These are phyloP conservation scores for Rhododendron ferrugineum DNA, from an alignment of 148 eudicot species.

Conservation along the genomic window DNA sequence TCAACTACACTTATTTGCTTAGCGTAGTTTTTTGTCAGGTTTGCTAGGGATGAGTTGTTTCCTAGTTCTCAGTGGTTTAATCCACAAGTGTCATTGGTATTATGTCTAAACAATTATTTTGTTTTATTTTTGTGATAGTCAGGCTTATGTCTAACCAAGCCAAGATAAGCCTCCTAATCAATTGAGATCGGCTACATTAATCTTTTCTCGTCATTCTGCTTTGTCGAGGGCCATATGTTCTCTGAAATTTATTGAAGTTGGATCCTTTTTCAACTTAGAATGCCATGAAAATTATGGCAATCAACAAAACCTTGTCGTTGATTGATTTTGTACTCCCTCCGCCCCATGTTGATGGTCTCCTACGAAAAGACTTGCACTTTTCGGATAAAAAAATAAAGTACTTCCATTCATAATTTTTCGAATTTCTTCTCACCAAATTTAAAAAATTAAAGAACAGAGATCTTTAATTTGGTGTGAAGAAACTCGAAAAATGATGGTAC, in stretches of 20 bases:
- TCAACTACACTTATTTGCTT: not conserved
- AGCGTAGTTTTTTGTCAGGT: not conserved
- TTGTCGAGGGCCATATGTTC: not conserved
- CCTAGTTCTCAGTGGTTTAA: not conserved
- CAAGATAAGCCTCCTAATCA: not conserved
- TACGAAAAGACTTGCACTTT: not conserved
- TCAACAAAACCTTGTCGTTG: not conserved
- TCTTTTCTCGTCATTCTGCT: not conserved
- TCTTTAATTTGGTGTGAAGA: too few species aligned
- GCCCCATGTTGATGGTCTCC: not conserved
- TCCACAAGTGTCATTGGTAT: not conserved
- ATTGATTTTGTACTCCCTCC: too few species aligned
- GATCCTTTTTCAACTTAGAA: not conserved
- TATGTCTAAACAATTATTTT: not conserved
- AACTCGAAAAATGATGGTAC: too few species aligned
- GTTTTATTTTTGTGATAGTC: not conserved
- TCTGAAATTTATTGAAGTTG: not conserved
- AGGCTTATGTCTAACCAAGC: not conserved
- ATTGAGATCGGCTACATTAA: not conserved
- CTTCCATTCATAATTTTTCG: not conserved
- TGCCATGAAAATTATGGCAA: not conserved
- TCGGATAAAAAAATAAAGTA: not conserved
- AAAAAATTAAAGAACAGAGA: too few species aligned
- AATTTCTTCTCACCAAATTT: too few species aligned
- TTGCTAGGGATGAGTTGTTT: not conserved